Conservation (phyloP, 345 rosid genomes). For the Physaria fendleri region DNA sequence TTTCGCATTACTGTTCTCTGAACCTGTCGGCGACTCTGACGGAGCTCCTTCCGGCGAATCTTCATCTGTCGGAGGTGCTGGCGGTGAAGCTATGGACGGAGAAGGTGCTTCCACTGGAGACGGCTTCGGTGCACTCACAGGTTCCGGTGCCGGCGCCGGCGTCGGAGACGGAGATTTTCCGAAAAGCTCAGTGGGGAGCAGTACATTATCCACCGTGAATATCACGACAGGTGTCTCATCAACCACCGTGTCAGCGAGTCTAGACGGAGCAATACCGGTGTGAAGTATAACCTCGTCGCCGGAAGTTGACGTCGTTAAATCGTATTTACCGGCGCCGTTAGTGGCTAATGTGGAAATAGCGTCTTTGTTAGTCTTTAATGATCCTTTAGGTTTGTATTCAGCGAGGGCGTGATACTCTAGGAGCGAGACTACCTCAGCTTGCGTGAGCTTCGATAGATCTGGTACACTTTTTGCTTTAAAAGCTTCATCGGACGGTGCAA, state of each 20-base stretch:
- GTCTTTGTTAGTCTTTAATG: conserved; percentile 50
- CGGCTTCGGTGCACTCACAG: conserved; percentile 45
- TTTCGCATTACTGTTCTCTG: conserved; percentile 46
- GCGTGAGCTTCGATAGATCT: conserved; percentile 60
- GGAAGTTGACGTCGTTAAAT: conserved; percentile 44
- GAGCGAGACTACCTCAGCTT: conserved; percentile 62
- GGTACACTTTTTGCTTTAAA: conserved; percentile 65
- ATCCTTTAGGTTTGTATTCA: conserved; percentile 57
- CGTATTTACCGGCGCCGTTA: conserved; percentile 64
- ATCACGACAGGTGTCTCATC: conserved; percentile 69
- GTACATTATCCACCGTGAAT: conserved; percentile 65
- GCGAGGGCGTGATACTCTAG: conserved; percentile 65
- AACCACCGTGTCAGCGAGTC: conserved; percentile 60
- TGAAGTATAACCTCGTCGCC: conserved; percentile 71
- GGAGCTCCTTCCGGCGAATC: conserved; percentile 55
- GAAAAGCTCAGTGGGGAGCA: conserved; percentile 63
- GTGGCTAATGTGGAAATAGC: conserved; percentile 66
- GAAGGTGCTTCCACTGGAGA: conserved; percentile 47
- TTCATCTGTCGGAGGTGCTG: conserved; percentile 56
- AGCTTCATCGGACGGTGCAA: conserved; percentile 87
- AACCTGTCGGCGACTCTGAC: conserved; percentile 41
- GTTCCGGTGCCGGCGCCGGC: conserved; percentile 44
- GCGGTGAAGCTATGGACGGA: conserved; percentile 66
- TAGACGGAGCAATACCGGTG: conserved; percentile 60
- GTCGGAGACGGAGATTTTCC: conserved; percentile 49